Evolutionary conservation across 2,329 filamentous ascomycete species (phyloP), one percentile per base, ranked within the genome.

Genomic region (Apiospora koreana): DNA sequence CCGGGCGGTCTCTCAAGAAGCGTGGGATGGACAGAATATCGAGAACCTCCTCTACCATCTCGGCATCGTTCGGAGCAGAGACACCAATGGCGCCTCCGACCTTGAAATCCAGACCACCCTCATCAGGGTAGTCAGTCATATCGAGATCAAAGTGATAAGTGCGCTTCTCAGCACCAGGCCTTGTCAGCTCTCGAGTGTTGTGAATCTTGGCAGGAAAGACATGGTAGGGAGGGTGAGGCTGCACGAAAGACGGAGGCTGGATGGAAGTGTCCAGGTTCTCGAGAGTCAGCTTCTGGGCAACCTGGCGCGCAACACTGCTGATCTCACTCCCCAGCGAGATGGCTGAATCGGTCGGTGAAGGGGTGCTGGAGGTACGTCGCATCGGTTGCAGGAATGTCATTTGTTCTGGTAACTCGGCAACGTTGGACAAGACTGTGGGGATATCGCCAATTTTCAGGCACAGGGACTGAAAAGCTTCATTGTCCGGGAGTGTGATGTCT

Each of bases 101-200:
- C 79, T 95, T 95, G 86, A 98, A 99, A 79, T 98, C 96, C 6
- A 95, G 90, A 67, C 88, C 87, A 69, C 93, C 92, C 82, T 97
- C 94, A 25, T 90, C 88, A 0, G 96, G 94, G 77, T 99, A 99
- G 79, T 97, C 92, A 66, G 95, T 98, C 67, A 99, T 92, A 77
- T 99, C 96, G 62, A 99, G 89, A 77, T 98, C 96, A 77, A 98
- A 98, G 82, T 99, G 96, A 80, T 95, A 97, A 0, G 96, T 99
- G 72, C 95, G 89, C 88, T 99, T 99, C 85, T 97, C 94, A 6
- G 96, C 96, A 28, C 95, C 95, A 31, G 89, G 86, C 79, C 90
- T 92, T 16, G 96, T 99, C 79, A 99, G 84, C 81, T 97, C 94
- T 69, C 96, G 92, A 2, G 94, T 89, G 76, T 91, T 91, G 81